Base-by-base conservation (phyloP, 1,139 yeast genomes). In the Kodamaea fungicola region DNA sequence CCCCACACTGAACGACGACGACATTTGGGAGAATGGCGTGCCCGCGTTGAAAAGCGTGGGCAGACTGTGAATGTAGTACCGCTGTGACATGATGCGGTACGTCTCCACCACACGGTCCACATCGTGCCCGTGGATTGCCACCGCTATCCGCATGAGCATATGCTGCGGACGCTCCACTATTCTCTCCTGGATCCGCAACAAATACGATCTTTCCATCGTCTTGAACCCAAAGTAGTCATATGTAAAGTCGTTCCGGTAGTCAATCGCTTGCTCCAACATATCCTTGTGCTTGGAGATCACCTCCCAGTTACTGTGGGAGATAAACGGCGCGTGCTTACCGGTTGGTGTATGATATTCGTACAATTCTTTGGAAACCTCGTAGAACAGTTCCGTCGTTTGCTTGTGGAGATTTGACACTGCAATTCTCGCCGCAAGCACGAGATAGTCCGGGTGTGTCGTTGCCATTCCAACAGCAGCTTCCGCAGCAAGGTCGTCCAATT, bases 381-480 rank as follows among this genome's bases (percentile, higher is more conserved):
- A 83, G 55, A 85, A 92, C 56, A 77, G 87, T 64, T 88, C 87
- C 51, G 90, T 85, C 40, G 97, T 90, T 67, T 86, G 95, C 64
- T 87, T 89, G 71, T 90, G 97, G 58, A 90, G 74, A 62, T 88
- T 87, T 32, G 95, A 83, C 35, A 90, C 85, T 27, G 96, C 96
- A 44, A 92, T 82, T 65, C 98, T 82, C 24, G 97, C 97, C 36
- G 97, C 98, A 50, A 92, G 75, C 31, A 80, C 80, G 33, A 97
- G 96, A 54, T 92, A 90, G 64, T 92, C 97, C 16, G 97, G 97
- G 61, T 92, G 98, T 43, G 84, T 79, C 12, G 97, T 92, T 44
- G 97, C 87, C 96, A 90, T 84, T 55, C 86, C 84, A 31, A 97
- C 97, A 41, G 97, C 94, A 29, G 97, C 89, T 66, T 92, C 98